phyloP scores from a whole-genome alignment of 2,329 filamentous ascomycete species.

The Fusarium nodosum region DNA sequence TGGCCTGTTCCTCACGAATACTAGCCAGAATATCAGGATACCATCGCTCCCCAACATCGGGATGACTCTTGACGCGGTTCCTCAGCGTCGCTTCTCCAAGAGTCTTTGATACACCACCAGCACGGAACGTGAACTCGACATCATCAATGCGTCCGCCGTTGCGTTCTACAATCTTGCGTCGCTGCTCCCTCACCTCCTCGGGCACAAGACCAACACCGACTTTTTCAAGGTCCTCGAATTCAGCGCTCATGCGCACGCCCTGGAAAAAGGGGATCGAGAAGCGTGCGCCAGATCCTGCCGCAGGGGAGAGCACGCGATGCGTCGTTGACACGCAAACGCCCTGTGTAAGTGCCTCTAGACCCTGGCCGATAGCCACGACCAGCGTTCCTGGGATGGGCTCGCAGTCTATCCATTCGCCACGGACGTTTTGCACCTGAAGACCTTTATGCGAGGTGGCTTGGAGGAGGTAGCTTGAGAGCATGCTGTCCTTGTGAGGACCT shows the following conservation, averaged over 20 bases:
- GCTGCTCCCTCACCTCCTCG: constrained; percentile 71
- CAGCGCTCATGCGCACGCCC: constrained; percentile 82
- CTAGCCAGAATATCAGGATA: constrained; percentile 73
- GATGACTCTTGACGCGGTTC: constrained; percentile 88
- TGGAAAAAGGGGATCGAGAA: constrained; percentile 92
- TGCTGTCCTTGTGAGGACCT: constrained; percentile 87
- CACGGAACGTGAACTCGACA: constrained; percentile 88
- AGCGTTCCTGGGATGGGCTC: constrained; percentile 81
- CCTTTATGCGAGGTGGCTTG: constrained; percentile 83
- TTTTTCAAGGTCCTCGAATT: constrained; percentile 80
- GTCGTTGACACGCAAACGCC: constrained; percentile 87
- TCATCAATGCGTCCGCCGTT: constrained; percentile 75
- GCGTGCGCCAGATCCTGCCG: constrained; percentile 76
- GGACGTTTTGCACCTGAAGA: constrained; percentile 85
- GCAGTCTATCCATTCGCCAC: constrained; percentile 85
- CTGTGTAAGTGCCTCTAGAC: constrained; percentile 85
- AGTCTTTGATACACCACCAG: constrained; percentile 74
- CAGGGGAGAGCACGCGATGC: constrained; percentile 83
- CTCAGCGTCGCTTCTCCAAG: constrained; percentile 86
- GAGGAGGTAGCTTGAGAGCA: constrained; percentile 84
- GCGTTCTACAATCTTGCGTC: constrained; percentile 68
- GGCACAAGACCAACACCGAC: constrained; percentile 72
- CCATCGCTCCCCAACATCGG: constrained; percentile 87
- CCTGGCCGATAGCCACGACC: constrained; percentile 90
- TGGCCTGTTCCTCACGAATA: constrained; percentile 71